Evolutionary conservation across 2,329 filamentous ascomycete genomes (phyloP), one percentile per base, ranked within the genome.

Genomic region (Botrytis sinoallii): DNA sequence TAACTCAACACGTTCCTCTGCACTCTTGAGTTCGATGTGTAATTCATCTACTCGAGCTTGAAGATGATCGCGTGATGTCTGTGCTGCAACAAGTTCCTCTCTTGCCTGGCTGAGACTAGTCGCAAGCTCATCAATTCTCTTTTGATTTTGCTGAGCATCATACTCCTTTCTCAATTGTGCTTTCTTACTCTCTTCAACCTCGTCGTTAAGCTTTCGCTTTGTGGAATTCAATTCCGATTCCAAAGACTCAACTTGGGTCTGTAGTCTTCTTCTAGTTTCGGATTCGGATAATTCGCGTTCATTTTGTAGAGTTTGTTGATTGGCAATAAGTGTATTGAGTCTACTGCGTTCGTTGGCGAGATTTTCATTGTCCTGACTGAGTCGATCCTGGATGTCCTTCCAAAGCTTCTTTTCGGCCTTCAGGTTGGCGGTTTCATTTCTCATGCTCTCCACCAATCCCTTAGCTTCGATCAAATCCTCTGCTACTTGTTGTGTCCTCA

Each of bases 381-480:
- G 86, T 70, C 97, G 91, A 76, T 93, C 91, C 81, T 98, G 95
- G 48, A 98, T 97, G 73, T 92, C 93, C 84, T 96, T 97, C 92
- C 93, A 97, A 16, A 99, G 86, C 55, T 94, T 92, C 84, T 97
- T 97, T 83, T 98, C 95, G 0, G 95, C 95, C 82, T 97, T 97
- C 48, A 98, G 88, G 80, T 98, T 98, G 25, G 94, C 91, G 71
- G 91, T 94, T 81, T 99, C 96, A 77, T 94, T 94, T 70, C 94
- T 92, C 82, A 98, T 88, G 79, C 94, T 95, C 80, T 99, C 95
- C 5, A 93, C 86, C 70, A 95, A 84, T 46, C 92, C 92, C 81
- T 91, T 92, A 8, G 92, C 91, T 81, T 98, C 96, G 16, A 98
- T 90, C 9, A 98, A 87, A 78, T 99, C 95, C 82, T 98, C 95